Evolutionary conservation across 495 filamentous ascomycete species (phyloP), one percentile per base, ranked within the genome.

Genomic region (Venustampulla echinocandica): DNA sequence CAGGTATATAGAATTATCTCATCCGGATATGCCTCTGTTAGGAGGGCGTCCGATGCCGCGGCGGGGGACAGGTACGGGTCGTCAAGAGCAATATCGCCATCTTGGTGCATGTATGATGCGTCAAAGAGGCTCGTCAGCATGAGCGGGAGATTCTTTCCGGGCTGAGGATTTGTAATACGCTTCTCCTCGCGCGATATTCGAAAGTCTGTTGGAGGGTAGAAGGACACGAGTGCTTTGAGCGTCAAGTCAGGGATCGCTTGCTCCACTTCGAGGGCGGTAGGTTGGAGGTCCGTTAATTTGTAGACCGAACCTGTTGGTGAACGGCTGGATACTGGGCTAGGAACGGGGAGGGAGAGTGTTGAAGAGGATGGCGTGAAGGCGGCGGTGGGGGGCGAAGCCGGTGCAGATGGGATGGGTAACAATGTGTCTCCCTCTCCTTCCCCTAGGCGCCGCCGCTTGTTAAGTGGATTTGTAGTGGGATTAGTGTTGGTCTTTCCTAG

Each of bases 181-280:
- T 86, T 83, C 41, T 82, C 75, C 2, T 76, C 79, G 4, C 90
- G 81, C 1, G 80, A 77, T 11, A 78, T 67, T 1, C 87, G 84
- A 62, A 89, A 93, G 62, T 95, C 90, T 14, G 84, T 79, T 11
- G 83, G 73, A 0, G 90, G 90, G 54, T 95, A 95, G 77, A 82
- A 95, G 38, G 80, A 77, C 24, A 87, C 80, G 15, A 58, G 52
- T 9, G 44, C 44, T 28, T 30, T 77, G 61, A n/a, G 67, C 70
- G 25, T 74, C 61, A 79, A 33, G 28, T 74, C 33, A 67, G 65
- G 39, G 69, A 55, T 37, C 69, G 59, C 41, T 51, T 65, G 49
- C 33, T 34, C 10, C 54, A 59, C 28, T 65, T 57, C 43, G 65
- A 60, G 14, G 66, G 52, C 33, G 57, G 59, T 49, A 61, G 63